These are phyloP conservation scores for Trichoderma hamatum DNA, from an alignment of 2,329 filamentous ascomycete genomes.

Conservation along the genomic window DNA sequence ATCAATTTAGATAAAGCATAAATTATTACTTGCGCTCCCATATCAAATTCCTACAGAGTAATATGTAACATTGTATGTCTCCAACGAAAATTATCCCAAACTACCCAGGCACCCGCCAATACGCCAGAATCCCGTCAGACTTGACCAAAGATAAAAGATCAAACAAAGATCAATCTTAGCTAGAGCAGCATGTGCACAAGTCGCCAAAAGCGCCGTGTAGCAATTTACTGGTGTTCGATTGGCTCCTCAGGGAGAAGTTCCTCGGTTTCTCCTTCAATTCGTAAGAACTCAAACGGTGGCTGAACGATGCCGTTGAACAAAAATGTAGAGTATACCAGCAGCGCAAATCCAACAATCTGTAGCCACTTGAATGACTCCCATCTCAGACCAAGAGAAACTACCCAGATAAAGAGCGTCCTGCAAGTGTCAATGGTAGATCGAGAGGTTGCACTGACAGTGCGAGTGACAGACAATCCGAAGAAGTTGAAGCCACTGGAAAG, in stretches of 20 bases:
- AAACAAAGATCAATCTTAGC: background rate
- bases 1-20: background rate
- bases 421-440: slow-evolving; percentile 97
- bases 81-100: slow-evolving; percentile 4
- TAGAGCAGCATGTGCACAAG: background rate
- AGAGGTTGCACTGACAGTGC: slow-evolving; percentile 85
- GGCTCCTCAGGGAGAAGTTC: slow-evolving; percentile 80
- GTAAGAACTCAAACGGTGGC: slow-evolving; percentile 74
- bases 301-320: slow-evolving; percentile 93
- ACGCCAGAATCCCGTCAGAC: slow-evolving; percentile 3
- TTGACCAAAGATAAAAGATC: background rate
- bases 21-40: background rate
- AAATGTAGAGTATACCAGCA: slow-evolving; percentile 96
- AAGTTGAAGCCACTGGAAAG: slow-evolving; percentile 87
- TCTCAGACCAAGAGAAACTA: slow-evolving; percentile 86
- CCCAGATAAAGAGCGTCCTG: slow-evolving; percentile 96
- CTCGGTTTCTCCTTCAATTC: slow-evolving; percentile 56
- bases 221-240: slow-evolving; percentile 65
- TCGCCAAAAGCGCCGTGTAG: background rate
- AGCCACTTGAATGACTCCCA: slow-evolving; percentile 99
- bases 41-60: background rate
- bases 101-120: background rate
- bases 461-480: slow-evolving; percentile 92
- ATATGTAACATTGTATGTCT: background rate
- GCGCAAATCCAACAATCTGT: slow-evolving; percentile 83